These are phyloP conservation scores for Takashimella tepidaria DNA, from an alignment of 1,284 basidiomycete genomes.

Conservation along the genomic window DNA sequence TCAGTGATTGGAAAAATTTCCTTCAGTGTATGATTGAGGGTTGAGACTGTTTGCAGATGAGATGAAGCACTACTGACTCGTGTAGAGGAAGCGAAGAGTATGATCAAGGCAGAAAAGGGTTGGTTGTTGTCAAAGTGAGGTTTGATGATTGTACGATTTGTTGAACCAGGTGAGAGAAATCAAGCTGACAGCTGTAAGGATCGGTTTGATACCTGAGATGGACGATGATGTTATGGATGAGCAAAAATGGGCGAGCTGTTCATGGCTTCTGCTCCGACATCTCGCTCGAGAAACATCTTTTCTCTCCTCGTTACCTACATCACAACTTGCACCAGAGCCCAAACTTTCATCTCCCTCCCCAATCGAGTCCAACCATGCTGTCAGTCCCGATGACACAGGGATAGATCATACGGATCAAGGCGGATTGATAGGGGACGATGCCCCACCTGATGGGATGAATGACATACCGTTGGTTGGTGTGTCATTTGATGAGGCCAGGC, in stretches of 20 bases:
- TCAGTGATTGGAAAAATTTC: constrained; percentile 16
- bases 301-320: neutral
- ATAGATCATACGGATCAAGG: neutral
- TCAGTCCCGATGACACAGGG: too few species aligned
- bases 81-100: constrained; percentile 55
- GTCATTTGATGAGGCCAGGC: constrained; percentile 43
- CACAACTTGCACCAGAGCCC: neutral
- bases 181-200: too few species aligned
- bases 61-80: constrained; percentile 1
- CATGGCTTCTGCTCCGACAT: constrained; percentile 66
- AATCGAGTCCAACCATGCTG: neutral
- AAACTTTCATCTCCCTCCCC: neutral
- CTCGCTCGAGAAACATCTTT: constrained; percentile 51
- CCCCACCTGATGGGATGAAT: neutral
- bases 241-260: constrained; percentile 72
- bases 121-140: constrained; percentile 60
- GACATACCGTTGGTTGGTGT: constrained; percentile 9
- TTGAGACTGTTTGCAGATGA: too few species aligned
- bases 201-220: constrained; percentile 65
- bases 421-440: neutral
- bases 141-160: neutral
- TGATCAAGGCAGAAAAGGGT: constrained; percentile 66
- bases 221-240: constrained; percentile 70
- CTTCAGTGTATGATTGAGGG: too few species aligned
- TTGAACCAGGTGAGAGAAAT: neutral